Base-by-base conservation (phyloP, 1,284 basidiomycete genomes). In the Pulveroboletus sp. region DNA sequence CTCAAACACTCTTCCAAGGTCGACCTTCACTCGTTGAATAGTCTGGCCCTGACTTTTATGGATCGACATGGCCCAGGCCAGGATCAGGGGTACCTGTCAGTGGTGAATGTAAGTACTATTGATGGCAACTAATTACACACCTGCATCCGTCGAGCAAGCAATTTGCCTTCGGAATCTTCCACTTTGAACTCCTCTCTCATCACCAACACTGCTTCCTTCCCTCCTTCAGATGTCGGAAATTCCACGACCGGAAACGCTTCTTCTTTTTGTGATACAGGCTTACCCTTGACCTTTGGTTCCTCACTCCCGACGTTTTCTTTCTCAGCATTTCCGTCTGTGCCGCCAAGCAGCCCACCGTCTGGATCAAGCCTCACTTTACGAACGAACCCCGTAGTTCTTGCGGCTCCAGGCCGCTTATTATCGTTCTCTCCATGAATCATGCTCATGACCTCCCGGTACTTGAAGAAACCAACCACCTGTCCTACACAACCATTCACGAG, bases 21-120 rank as follows among this genome's bases (percentile, higher is more conserved):
- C 84, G 24, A 88, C 78, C 67, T 81, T 85, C 36, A 91, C 84
- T 9, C 84, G 77, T 49, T 87, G 81, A 26, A 91, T 78, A 0
- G 84, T 90, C 71, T 90, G 88, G 1, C 88, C 88, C 63, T 90
- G 90, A 54, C 83, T 84, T 73, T 93, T 92, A 73, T 92, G 91
- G 38, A 92, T 92, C 4, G 86, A 89, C 80, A 88, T 86, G 0
- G 87, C 86, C 87, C 86, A 89, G 0, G 86, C 84, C 0, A 89
- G 79, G 40, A 89, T 85, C 22, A 91, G 73, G 0, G 86, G 87
- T 8, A 87, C 64, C 82, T 76, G 54, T 6, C 7, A 36, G 18
- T 25, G 18, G n/a, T 22, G 35, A 18, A 22, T 26, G n/a, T 57
- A 22, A 55, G 25, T 9, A 17, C 10, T 33, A 24, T 12, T 29